These are phyloP conservation scores for Lipomyces chichibuensis DNA, from an alignment of 805 yeast genomes.

Conservation along the genomic window DNA sequence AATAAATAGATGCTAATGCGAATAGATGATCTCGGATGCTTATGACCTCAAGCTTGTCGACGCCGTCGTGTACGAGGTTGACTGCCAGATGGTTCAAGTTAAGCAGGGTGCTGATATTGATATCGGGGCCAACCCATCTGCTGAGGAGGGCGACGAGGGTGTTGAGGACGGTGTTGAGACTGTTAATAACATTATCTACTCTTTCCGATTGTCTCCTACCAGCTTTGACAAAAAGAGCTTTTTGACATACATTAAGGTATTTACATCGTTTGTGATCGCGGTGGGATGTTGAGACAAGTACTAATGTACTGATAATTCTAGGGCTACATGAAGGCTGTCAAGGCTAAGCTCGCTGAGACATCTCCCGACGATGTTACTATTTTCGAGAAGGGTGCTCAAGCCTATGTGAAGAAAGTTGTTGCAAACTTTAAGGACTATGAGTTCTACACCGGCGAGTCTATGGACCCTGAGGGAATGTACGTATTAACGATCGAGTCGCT, in stretches of 20 bases:
- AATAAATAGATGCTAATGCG: neutral
- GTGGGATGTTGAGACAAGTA: neutral
- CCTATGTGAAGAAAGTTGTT: constrained; percentile 94
- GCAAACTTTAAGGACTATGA: constrained; percentile 98
- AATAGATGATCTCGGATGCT: constrained; percentile 83
- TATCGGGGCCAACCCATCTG: constrained; percentile 99
- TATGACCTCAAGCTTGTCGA: constrained; percentile 87
- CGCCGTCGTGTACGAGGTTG: constrained; percentile 92
- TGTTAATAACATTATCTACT: constrained; percentile 98
- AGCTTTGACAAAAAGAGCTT: constrained; percentile 97
- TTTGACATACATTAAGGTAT: constrained; percentile 84
- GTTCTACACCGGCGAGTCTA: constrained; percentile 98
- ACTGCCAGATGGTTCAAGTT: constrained; percentile 89
- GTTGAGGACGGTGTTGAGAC: constrained; percentile 83
- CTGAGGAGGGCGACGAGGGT: constrained; percentile 85
- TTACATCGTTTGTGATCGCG: neutral
- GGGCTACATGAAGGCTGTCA: constrained; percentile 95
- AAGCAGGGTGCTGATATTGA: constrained; percentile 86
- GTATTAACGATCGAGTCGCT: neutral
- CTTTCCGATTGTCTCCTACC: constrained; percentile 97
- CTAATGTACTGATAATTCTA: neutral
- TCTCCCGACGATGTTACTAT: constrained; percentile 83
- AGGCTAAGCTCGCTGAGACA: constrained; percentile 85
- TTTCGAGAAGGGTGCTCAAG: constrained; percentile 96
- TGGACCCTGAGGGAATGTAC: constrained; percentile 99